These are phyloP conservation scores for Mycocentrospora acerina DNA, from an alignment of 2,329 filamentous ascomycete species.

Conservation along the genomic window DNA sequence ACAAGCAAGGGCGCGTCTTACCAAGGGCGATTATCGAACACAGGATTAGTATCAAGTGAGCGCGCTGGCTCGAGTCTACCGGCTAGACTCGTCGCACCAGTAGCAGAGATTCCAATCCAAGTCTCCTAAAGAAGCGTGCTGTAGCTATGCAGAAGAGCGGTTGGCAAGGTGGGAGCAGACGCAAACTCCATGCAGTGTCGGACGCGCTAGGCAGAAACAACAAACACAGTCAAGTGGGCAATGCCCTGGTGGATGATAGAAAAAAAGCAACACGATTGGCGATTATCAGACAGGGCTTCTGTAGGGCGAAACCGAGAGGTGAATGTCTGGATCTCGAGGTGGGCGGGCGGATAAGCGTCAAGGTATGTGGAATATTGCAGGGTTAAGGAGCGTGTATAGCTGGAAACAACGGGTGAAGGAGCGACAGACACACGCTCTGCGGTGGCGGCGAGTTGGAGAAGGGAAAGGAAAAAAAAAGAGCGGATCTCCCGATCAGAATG, in stretches of 20 bases:
- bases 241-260: background rate
- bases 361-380: constrained; percentile 22
- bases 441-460: constrained; percentile 16
- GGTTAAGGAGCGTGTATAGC: constrained; percentile 27
- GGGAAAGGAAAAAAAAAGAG: constrained; percentile 20
- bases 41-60: no score
- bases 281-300: constrained; percentile 3
- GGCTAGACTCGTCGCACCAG: no score
- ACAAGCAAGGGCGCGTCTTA: constrained; percentile 1
- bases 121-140: constrained; percentile 1
- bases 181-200: constrained; percentile 31
- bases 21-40: no score
- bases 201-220: constrained; percentile 10
- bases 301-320: no score
- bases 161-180: constrained; percentile 16
- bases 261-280: constrained; percentile 5
- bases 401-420: constrained; percentile 18
- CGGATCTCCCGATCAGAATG: constrained; percentile 19
- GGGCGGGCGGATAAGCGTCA: constrained; percentile 17
- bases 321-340: constrained; percentile 5
- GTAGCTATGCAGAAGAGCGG: constrained; percentile 8
- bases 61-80: no score
- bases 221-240: constrained; percentile 6
- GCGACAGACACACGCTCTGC: constrained; percentile 27
- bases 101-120: no score